Conservation (phyloP, 2,329 filamentous ascomycete species). For the Colletotrichum euphorbiae region DNA sequence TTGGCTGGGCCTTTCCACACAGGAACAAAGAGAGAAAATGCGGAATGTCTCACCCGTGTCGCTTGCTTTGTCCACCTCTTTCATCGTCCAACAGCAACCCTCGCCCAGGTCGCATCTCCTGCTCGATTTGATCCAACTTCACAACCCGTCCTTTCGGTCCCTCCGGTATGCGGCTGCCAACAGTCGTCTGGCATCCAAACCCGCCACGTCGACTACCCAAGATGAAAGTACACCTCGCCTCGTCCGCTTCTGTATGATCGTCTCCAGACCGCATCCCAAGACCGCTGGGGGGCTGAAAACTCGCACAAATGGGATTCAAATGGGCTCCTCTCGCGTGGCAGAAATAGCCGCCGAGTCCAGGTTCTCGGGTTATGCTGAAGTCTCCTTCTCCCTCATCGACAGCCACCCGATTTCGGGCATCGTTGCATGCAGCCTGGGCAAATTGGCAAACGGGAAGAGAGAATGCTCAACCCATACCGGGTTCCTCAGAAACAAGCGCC, state of each 20-base stretch:
- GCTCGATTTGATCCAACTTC: background rate
- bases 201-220: background rate
- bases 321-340: background rate
- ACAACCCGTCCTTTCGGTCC: background rate
- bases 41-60: background rate
- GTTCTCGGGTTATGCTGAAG: constrained; percentile 1
- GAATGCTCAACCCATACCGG: background rate
- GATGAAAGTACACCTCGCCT: constrained; percentile 24
- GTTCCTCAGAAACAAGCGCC: constrained; percentile 23
- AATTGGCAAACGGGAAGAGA: background rate
- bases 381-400: background rate
- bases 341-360: constrained; percentile 29
- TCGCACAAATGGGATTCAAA: background rate
- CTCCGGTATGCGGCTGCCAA: background rate
- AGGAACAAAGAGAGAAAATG: background rate
- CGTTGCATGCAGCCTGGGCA: too few relatives aligned
- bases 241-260: constrained; percentile 17
- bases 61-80: background rate
- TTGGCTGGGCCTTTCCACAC: background rate
- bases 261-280: constrained; percentile 16
- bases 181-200: background rate
- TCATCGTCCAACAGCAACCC: background rate
- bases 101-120: background rate
- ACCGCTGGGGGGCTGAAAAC: background rate
- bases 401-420: constrained; percentile 14